Base-by-base conservation (phyloP, 2,329 filamentous ascomycete species). In the Annulohypoxylon truncatum region DNA sequence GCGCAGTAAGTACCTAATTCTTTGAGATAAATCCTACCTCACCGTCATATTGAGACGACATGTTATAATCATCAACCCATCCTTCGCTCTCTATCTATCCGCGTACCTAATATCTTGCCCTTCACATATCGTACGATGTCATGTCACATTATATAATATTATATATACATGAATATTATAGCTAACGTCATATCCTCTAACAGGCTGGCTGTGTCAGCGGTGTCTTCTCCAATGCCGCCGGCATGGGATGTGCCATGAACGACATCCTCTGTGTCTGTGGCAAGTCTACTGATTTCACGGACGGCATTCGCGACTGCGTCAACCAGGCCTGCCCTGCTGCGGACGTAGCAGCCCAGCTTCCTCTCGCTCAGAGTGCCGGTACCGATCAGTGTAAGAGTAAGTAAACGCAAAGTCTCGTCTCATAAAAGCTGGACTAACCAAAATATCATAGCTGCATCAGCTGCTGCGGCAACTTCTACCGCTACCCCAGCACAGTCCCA, bases 231-330 rank as follows among this genome's bases (percentile, higher is more conserved):
- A 71, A 73, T 50, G 60, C 64, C 2, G 60, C 44, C 6, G 51
- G 33, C 9, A 60, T 77, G 9, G 73, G 72, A 26, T 78, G 77
- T 52, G 66, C 67, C 4, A 64, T 64, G 9, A 73, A 73, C 5
- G 75, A 78, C 57, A 73, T 57, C 1, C 24, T 74, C 13, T 85
- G 83, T 65, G 75, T 84, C 13, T 85, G 83, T 67, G 70, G 65
- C 26, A 77, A 78, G 9, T 56, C 73, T 9, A 48, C 47, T 0
- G 72, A 72, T 18, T 81, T 75, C 3, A 12, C 66, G 1, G 64
- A 71, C 58, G 80, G 79, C n/a, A 76, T 83, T 48, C 71, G 74
- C 20, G 81, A 83, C 51, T 84, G 82, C 61, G 77, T 80, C 31
- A 73, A 70, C 46, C 59, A 72, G 22, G 72, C 73, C 10, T 79